phyloP scores from a whole-genome alignment of 768 basidiomycete genomes.

The Agaricus blazei region DNA sequence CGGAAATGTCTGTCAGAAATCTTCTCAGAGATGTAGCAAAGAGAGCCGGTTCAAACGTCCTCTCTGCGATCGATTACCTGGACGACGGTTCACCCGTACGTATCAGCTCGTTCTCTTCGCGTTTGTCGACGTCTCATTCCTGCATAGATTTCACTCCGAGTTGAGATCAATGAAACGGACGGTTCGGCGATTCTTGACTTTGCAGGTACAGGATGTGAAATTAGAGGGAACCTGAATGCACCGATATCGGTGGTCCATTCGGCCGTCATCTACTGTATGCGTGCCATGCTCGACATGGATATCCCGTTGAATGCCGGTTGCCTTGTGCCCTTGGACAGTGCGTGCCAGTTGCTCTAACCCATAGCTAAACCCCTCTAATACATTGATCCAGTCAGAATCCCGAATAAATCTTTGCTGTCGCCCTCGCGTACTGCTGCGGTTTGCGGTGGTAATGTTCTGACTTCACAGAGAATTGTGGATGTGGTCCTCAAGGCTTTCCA shows the following conservation, averaged over 20 bases:
- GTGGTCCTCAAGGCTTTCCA: slow-evolving; percentile 91
- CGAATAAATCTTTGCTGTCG: slow-evolving; percentile 69
- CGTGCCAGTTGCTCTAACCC: slow-evolving; percentile 15
- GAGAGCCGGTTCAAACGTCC: slow-evolving; percentile 57
- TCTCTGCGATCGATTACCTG: slow-evolving; percentile 76
- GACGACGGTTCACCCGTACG: slow-evolving; percentile 81
- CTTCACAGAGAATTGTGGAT: slow-evolving; percentile 91
- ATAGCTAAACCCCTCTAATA: not conserved
- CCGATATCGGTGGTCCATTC: slow-evolving; percentile 86
- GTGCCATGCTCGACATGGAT: slow-evolving; percentile 78
- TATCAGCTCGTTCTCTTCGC: not conserved
- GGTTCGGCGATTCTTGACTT: slow-evolving; percentile 88
- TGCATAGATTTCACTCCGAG: slow-evolving; percentile 61
- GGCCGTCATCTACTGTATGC: slow-evolving; percentile 86
- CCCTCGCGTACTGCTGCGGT: slow-evolving; percentile 88
- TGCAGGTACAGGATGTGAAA: slow-evolving; percentile 75
- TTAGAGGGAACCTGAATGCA: slow-evolving; percentile 79
- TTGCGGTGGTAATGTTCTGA: slow-evolving; percentile 89
- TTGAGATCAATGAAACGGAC: slow-evolving; percentile 67
- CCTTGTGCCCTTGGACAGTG: slow-evolving; percentile 78
- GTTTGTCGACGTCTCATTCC: not conserved
- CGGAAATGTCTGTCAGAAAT: slow-evolving; percentile 80
- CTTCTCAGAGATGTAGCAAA: slow-evolving; percentile 72
- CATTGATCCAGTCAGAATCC: slow-evolving; percentile 58
- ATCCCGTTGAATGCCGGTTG: slow-evolving; percentile 96